Conservation (phyloP, 805 yeast genomes). For the Myxozyma sirexii region DNA sequence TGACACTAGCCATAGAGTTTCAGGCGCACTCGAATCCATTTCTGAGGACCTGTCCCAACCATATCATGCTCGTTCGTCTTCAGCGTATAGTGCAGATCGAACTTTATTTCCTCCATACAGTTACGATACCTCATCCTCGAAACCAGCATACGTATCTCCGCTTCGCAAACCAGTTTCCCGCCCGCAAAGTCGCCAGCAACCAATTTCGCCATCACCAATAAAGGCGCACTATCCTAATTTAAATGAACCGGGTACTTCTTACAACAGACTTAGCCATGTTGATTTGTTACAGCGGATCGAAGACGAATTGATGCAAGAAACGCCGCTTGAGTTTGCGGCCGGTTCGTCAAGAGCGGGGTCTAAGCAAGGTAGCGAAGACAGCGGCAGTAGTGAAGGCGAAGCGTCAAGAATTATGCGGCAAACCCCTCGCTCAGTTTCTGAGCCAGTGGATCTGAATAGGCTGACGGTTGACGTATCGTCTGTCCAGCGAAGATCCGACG, state of each 20-base stretch:
- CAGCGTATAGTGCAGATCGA: not conserved
- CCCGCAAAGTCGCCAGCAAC: not conserved
- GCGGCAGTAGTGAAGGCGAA: not conserved
- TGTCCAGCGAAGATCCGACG: constrained; percentile 1
- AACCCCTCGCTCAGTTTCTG: constrained; percentile 8
- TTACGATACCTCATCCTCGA: not conserved
- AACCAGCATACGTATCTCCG: not conserved
- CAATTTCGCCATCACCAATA: not conserved
- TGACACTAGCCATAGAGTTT: not conserved
- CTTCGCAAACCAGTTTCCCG: not conserved
- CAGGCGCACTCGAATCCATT: constrained; percentile 1
- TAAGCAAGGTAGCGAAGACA: not conserved
- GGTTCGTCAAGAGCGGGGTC: not conserved
- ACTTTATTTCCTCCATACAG: not conserved
- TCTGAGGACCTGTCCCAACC: not conserved
- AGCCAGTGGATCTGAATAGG: constrained; percentile 2
- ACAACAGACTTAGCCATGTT: constrained; percentile 8
- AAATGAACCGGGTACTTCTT: not conserved
- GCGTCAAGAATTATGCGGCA: not conserved
- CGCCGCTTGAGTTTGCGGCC: constrained; percentile 19
- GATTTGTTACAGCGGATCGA: constrained; percentile 30
- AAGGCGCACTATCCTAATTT: not conserved
- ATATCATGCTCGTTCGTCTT: not conserved
- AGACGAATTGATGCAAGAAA: constrained; percentile 24
- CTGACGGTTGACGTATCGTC: not conserved